Percentiles rank a stretch among this genome's conserved stretches.
These are phyloP conservation scores for Isoetes taiwanensis DNA, from an alignment of 75 land plant genomes.

Conservation along the genomic window DNA sequence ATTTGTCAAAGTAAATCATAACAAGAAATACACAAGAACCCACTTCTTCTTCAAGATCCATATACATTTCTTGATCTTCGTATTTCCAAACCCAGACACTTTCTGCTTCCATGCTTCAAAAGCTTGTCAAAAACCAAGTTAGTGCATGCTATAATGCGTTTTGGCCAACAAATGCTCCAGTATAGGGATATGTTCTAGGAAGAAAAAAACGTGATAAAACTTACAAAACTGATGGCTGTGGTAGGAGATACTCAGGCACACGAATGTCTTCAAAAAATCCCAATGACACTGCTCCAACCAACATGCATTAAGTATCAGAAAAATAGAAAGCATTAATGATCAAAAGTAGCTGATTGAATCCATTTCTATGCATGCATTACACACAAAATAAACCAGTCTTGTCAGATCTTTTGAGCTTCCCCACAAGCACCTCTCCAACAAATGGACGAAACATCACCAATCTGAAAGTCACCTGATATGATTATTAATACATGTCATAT, in stretches of 20 bases:
- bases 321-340: too few relatives aligned
- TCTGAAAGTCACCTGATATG: constrained; percentile 54
- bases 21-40: background rate
- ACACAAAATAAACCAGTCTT: constrained; percentile 55
- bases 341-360: background rate
- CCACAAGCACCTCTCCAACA: constrained; percentile 65
- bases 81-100: constrained; percentile 65
- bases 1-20: background rate
- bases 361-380: constrained; percentile 4
- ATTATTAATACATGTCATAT: background rate
- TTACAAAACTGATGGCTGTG: constrained; percentile 36
- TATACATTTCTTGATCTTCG: constrained; percentile 26
- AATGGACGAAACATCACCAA: constrained; percentile 85
- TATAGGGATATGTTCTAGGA: background rate
- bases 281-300: constrained; percentile 39
- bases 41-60: constrained; percentile 73
- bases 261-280: constrained; percentile 73
- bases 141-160: too few relatives aligned
- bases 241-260: constrained; percentile 42
- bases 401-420: constrained; percentile 48
- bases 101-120: constrained; percentile 21
- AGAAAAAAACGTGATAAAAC: background rate
- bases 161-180: background rate
- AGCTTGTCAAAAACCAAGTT: too few relatives aligned
- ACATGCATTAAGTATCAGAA: background rate